Evolutionary conservation across 345 rosid species (phyloP).

Genomic region (Aethionema arabicum): DNA sequence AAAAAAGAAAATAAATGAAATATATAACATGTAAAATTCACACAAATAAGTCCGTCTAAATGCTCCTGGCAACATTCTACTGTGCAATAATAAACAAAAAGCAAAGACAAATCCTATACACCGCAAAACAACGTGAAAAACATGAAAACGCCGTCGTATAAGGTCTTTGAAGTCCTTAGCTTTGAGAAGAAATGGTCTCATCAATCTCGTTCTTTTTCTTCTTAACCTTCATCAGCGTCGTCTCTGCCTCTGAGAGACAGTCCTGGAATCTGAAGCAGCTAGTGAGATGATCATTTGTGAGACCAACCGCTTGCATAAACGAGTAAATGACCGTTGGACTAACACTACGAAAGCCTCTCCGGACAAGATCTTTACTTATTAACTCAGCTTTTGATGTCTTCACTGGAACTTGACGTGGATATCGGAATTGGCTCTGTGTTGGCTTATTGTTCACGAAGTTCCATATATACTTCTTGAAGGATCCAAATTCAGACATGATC

Average conservation of each 20-base stretch:
- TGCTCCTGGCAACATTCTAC: slow-evolving; percentile 17
- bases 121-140: neutral
- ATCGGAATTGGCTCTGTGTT: slow-evolving; percentile 67
- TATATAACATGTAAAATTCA: neutral
- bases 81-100: neutral
- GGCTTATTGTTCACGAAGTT: slow-evolving; percentile 87
- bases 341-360: slow-evolving; percentile 88
- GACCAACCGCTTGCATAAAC: slow-evolving; percentile 87
- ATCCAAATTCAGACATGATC: slow-evolving; percentile 80
- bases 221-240: slow-evolving; percentile 20
- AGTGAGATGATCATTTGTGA: slow-evolving; percentile 83
- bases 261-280: slow-evolving; percentile 88
- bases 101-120: slow-evolving; percentile 18
- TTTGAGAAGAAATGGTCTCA: slow-evolving; percentile 12
- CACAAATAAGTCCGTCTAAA: slow-evolving; percentile 8
- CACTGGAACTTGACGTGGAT: slow-evolving; percentile 81
- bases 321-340: slow-evolving; percentile 87
- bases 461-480: slow-evolving; percentile 88
- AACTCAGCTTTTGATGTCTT: slow-evolving; percentile 88
- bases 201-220: slow-evolving; percentile 36
- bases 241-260: slow-evolving; percentile 50
- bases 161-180: slow-evolving; percentile 16
- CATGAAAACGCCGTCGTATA: slow-evolving; percentile 17
- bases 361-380: slow-evolving; percentile 93
- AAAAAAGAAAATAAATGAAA: too few species aligned